phyloP scores from a whole-genome alignment of 2,329 filamentous ascomycete species.

The Cordyceps javanica region DNA sequence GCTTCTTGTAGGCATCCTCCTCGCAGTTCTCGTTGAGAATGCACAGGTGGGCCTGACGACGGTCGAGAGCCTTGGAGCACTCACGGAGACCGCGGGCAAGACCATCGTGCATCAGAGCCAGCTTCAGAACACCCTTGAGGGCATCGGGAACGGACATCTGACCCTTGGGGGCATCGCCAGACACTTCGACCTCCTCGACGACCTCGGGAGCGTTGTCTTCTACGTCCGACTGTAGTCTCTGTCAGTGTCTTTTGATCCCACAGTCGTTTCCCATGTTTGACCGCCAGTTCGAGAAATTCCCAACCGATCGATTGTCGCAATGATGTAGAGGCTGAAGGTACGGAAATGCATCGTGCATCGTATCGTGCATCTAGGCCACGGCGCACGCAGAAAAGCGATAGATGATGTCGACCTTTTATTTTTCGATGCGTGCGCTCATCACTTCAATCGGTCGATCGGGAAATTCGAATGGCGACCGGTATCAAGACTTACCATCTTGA shows the following conservation, averaged over 20 bases:
- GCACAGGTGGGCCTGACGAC: slow-evolving; percentile 99
- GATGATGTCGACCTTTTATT: not conserved
- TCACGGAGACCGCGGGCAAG: slow-evolving; percentile 97
- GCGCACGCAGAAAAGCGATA: not conserved
- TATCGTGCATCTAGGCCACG: no score
- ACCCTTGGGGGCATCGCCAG: slow-evolving; percentile 82
- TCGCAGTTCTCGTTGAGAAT: slow-evolving; percentile 99
- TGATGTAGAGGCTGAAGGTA: not conserved
- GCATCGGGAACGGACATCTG: slow-evolving; percentile 98
- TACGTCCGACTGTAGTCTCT: slow-evolving; percentile 82
- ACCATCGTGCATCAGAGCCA: slow-evolving; percentile 98
- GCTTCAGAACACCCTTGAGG: slow-evolving; percentile 97
- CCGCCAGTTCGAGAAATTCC: not conserved
- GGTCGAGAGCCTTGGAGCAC: slow-evolving; percentile 97
- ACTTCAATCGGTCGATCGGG: slow-evolving; percentile 6
- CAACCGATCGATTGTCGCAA: slow-evolving; percentile 1
- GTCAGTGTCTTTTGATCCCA: slow-evolving; percentile 9
- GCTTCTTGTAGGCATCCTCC: slow-evolving; percentile 99
- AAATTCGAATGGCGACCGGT: slow-evolving; percentile 5
- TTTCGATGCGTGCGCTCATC: slow-evolving; percentile 1
- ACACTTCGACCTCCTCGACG: slow-evolving; percentile 88
- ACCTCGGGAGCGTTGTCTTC: slow-evolving; percentile 93
- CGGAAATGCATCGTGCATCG: not conserved
- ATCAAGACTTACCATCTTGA: slow-evolving; percentile 53
- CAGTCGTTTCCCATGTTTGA: not conserved